These are phyloP conservation scores for Trametes cubensis DNA, from an alignment of 768 basidiomycete genomes.

Conservation along the genomic window DNA sequence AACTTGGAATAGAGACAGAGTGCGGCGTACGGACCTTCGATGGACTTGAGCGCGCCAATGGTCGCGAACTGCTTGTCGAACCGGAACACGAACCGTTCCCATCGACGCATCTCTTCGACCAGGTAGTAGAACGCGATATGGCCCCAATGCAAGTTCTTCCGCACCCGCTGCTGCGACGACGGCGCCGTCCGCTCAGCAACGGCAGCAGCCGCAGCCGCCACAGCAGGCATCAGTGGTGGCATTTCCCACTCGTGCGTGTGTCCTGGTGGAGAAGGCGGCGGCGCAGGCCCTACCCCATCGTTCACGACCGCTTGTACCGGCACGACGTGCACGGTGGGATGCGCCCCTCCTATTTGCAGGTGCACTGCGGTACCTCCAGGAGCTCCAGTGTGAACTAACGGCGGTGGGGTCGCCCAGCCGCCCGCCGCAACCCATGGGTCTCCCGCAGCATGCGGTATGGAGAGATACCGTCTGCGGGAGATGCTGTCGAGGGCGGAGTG, in stretches of 20 bases:
- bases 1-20: background rate
- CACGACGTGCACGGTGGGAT: conserved; percentile 16
- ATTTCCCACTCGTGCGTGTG: conserved; percentile 27
- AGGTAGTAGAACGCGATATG: conserved; percentile 80
- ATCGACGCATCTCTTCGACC: conserved; percentile 78
- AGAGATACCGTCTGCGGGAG: conserved; percentile 15
- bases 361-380: conserved; percentile 15
- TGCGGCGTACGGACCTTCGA: conserved; percentile 54
- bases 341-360: conserved; percentile 19
- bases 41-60: conserved; percentile 70
- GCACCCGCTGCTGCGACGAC: conserved; percentile 34
- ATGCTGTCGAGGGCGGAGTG: conserved; percentile 17
- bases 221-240: conserved; percentile 23
- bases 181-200: conserved; percentile 26
- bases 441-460: conserved; percentile 7
- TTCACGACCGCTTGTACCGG: conserved; percentile 13
- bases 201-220: conserved; percentile 15
- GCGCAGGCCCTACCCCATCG: conserved; percentile 3
- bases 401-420: conserved; percentile 21
- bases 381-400: conserved; percentile 7
- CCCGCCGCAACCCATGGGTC: conserved; percentile 8
- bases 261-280: conserved; percentile 5
- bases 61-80: conserved; percentile 80
- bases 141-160: conserved; percentile 70
- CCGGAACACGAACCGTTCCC: conserved; percentile 79